A percentile compares a stretch with the other conserved stretches of the same genome.
phyloP scores from a whole-genome alignment of 306 rosid genomes.

The Geum urbanum region DNA sequence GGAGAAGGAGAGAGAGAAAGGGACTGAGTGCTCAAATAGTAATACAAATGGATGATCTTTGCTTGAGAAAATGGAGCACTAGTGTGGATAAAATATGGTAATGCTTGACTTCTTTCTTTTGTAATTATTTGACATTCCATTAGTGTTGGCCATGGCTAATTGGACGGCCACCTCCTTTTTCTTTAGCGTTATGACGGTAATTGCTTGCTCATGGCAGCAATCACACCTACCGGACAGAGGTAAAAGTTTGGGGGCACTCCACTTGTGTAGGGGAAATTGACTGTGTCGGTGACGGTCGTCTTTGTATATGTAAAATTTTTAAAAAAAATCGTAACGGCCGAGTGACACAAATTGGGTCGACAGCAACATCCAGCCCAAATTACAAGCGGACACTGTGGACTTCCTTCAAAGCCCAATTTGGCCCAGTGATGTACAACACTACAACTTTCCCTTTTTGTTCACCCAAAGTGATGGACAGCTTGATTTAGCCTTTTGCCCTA shows the following conservation, averaged over 20 bases:
- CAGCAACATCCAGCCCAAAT: too few species aligned
- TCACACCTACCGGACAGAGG: not conserved
- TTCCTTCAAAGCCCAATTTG: too few species aligned
- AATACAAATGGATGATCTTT: constrained; percentile 6
- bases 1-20: constrained; percentile 2
- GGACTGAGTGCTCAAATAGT: not conserved
- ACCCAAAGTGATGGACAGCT: too few species aligned
- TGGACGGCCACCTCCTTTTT: not conserved
- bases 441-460: too few species aligned
- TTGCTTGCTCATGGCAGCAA: not conserved
- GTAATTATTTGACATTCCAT: constrained; percentile 6
- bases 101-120: constrained; percentile 35
- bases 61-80: constrained; percentile 28
- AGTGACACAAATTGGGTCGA: too few species aligned
- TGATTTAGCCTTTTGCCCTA: too few species aligned
- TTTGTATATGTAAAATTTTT: too few species aligned
- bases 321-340: too few species aligned
- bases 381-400: too few species aligned
- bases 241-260: not conserved
- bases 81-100: constrained; percentile 12
- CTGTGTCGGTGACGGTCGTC: not conserved
- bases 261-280: not conserved
- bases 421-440: too few species aligned
- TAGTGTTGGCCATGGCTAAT: constrained; percentile 1
- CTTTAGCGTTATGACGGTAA: not conserved